phyloP scores from a whole-genome alignment of 257 asterid species.

The Gentiana dahurica region DNA sequence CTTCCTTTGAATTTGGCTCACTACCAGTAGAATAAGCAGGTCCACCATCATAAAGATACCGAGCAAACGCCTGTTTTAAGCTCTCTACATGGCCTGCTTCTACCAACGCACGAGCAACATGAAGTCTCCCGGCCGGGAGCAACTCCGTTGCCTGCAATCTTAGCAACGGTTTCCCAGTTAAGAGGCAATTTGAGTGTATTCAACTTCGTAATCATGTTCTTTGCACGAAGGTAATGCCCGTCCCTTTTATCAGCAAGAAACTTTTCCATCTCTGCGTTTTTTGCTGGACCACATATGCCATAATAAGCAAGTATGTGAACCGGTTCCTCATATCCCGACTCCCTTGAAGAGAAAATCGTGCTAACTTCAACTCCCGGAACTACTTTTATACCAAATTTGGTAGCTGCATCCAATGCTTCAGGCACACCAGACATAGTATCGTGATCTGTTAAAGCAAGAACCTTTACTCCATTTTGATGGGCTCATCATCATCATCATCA shows the following conservation, averaged over 20 bases:
- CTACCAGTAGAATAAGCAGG: conserved; percentile 98
- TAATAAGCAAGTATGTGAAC: conserved; percentile 97
- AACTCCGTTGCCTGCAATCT: conserved; percentile 86
- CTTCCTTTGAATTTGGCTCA: conserved; percentile 80
- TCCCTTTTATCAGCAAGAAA: conserved; percentile 55
- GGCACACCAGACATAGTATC: conserved; percentile 91
- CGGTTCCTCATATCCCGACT: conserved; percentile 65
- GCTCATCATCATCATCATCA: conserved; percentile 78
- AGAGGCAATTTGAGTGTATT: conserved; percentile 74
- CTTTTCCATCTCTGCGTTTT: conserved; percentile 47
- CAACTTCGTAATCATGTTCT: conserved; percentile 71
- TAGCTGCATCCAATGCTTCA: conserved; percentile 89
- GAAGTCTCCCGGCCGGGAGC: conserved; percentile 86
- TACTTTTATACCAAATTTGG: conserved; percentile 80
- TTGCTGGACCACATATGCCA: conserved; percentile 84
- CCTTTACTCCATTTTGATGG: conserved; percentile 94
- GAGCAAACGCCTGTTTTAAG: conserved; percentile 76
- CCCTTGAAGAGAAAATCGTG: conserved; percentile 83
- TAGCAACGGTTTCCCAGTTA: conserved; percentile 74
- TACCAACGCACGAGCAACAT: conserved; percentile 94
- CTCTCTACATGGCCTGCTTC: conserved; percentile 96
- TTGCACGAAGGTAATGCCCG: conserved; percentile 83
- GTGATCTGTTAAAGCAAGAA: conserved; percentile 90
- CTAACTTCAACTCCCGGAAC: conserved; percentile 97
- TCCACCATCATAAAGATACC: conserved; percentile 91